Evolutionary conservation across 1,139 yeast genomes (phyloP), one percentile per base, ranked within the genome.

Genomic region (Debaryomyces fabryi): DNA sequence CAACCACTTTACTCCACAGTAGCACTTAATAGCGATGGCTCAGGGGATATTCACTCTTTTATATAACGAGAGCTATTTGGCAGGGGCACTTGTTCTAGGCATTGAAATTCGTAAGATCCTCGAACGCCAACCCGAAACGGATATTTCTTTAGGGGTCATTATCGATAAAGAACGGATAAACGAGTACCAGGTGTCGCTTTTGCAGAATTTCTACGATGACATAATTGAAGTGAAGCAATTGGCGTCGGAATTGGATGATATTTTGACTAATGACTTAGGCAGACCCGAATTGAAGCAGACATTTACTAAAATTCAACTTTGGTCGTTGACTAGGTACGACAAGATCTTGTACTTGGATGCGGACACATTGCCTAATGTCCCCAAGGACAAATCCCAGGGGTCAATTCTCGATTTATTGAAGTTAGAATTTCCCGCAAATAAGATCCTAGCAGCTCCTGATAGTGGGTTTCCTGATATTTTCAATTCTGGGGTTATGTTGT

Each of bases 391-490:
- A 72, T 71, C 58, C 58, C 68, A 46, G 56, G 84, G 55, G 71
- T 80, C 62, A 60, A 68, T 56, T 42, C 58, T 62, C 32, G 72
- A 65, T 50, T 65, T 65, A 44, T 62, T 67, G 49, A 58, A 51
- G 42, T 58, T 74, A 40, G 70, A 69, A 6, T 65, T 75, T 41
- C 69, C 67, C 1, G 56, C 61, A 15, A 60, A 67, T 35, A 74
- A 77, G 50, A 74, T 86, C 13, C 70, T 77, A 40, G 98, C 97
- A 0, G 78, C 89, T n/a, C 95, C 97, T 0, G 98, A 93, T 68
- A 77, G 86, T 24, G 97, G 98, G 15, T 93, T 97, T 85, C 98
- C 98, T 0, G 98, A 93, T 67, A 79, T 89, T 58, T 93, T 93
- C 76, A 93, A 93, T 68, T 85, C 96, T 21, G 98, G 98, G 7